Evolutionary conservation across 2,329 filamentous ascomycete species (phyloP), one percentile per base, ranked within the genome.

Genomic region (Paecilomyces formosus): DNA sequence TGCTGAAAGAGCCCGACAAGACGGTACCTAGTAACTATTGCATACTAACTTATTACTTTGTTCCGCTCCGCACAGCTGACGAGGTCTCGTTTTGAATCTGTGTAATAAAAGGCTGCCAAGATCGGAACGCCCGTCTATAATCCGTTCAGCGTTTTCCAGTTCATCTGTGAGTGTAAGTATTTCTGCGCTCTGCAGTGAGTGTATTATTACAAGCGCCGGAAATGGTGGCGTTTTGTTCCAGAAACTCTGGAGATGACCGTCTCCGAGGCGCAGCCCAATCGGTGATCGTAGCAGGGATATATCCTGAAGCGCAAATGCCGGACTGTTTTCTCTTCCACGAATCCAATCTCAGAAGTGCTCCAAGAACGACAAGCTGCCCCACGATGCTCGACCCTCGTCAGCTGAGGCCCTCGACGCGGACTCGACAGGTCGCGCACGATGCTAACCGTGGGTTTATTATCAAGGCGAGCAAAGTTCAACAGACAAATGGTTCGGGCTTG

Each of bases 201-300:
- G 26, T 28, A 28, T 24, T 52, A 52, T 52, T 52, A 52, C 50
- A 52, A 52, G 50, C 22, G 24, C 28, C 33, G 35, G 56, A 58
- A 61, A 57, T 60, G 62, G 59, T 61, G 62, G 64, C 67, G 65
- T 66, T 62, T 60, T 59, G 54, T 67, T 68, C 64, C 58, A 61
- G 66, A 70, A 72, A 71, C 64, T 70, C 66, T 70, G 62, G 64
- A 67, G 62, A 71, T 64, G 64, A 65, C 65, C 60, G 66, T 66
- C 67, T 62, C 64, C 66, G 59, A 65, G 67, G 64, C 62, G 65
- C 66, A 66, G 70, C 69, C 73, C 73, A 75, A 75, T 75, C 56
- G 68, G 61, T 64, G 70, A 69, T 72, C 70, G 61, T 60, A 74
- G 61, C 72, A 69, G 69, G 72, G 66, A 69, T 74, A 63, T 72